Conservation (phyloP, 306 rosid genomes). For the Cucurbita maxima region DNA sequence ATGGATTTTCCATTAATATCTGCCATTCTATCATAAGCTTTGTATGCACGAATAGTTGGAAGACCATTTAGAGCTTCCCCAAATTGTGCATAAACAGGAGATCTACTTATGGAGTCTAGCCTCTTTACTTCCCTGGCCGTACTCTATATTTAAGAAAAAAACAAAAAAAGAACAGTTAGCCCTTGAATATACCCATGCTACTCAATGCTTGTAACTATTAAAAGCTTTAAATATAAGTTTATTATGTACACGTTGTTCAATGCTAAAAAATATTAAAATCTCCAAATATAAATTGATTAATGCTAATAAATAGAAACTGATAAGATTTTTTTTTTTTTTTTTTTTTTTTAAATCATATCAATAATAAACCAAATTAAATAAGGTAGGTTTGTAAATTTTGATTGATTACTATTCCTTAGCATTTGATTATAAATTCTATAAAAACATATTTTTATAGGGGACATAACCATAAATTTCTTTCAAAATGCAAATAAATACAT, state of each 20-base stretch:
- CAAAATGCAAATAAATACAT: neutral
- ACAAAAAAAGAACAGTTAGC: conserved; percentile 7
- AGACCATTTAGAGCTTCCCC: conserved; percentile 91
- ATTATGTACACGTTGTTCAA: neutral
- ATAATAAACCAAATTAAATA: too few relatives aligned
- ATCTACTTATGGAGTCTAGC: conserved; percentile 78
- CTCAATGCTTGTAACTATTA: neutral
- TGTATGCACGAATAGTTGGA: conserved; percentile 72
- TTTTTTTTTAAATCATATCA: neutral
- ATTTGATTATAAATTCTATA: too few relatives aligned
- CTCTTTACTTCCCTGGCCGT: conserved; percentile 90
- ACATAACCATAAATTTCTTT: neutral
- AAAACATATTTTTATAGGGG: neutral
- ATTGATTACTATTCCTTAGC: neutral
- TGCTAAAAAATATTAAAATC: neutral
- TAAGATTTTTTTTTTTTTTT: too few relatives aligned
- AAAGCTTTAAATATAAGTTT: neutral
- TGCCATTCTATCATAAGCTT: conserved; percentile 90
- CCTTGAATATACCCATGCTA: neutral
- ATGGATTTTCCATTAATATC: conserved; percentile 47
- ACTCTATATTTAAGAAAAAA: conserved; percentile 31
- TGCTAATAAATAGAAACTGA: neutral
- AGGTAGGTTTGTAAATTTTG: neutral
- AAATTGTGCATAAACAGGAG: conserved; percentile 95
- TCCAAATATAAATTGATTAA: neutral